phyloP scores from a whole-genome alignment of 2,329 filamentous ascomycete genomes.

The Grosmannia penicillata region DNA sequence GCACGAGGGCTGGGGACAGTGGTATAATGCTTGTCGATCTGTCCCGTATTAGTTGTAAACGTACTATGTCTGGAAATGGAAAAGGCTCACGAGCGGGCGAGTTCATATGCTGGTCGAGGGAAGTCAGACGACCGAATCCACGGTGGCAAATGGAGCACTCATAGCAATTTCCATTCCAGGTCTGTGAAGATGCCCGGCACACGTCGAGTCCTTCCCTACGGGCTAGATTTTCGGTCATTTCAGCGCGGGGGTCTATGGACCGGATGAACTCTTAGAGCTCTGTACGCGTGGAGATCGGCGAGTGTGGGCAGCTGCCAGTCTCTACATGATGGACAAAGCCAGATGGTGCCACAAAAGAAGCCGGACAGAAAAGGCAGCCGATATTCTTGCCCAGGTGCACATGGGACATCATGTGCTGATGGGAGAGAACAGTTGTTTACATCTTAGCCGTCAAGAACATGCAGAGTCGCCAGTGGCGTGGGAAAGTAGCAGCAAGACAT shows the following conservation, averaged over 20 bases:
- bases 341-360: no score
- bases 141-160: constrained; percentile 40
- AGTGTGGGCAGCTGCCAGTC: no score
- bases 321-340: no score
- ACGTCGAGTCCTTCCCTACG: constrained; percentile 22
- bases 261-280: no score
- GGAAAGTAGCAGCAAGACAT: no score
- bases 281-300: no score
- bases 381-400: no score
- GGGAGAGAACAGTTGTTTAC: no score
- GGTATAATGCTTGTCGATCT: constrained; percentile 24
- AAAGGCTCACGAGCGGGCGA: constrained; percentile 31
- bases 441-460: no score
- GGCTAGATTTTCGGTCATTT: constrained; percentile 37
- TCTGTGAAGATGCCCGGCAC: constrained; percentile 21
- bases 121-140: constrained; percentile 19
- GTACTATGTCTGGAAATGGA: not conserved
- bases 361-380: no score
- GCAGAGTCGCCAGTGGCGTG: no score
- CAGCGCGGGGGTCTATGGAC: constrained; percentile 29
- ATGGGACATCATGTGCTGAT: no score
- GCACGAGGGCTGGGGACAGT: constrained; percentile 23
- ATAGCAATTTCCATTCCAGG: constrained; percentile 30
- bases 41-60: not conserved
- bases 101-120: constrained; percentile 19